Base-by-base conservation (phyloP, 768 basidiomycete genomes). In the Trametopsis cervina region DNA sequence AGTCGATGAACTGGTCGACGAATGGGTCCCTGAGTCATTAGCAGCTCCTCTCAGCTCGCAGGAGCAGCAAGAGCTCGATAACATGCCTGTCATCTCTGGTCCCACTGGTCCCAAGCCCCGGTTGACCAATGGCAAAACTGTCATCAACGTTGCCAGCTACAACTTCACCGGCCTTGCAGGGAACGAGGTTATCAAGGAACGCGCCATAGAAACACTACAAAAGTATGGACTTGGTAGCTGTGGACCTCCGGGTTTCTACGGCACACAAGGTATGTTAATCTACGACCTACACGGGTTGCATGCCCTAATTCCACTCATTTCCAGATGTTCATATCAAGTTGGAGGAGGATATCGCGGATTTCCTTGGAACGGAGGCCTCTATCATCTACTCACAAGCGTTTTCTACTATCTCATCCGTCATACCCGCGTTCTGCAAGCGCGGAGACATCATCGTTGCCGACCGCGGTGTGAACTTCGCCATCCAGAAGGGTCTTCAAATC, bases 391-490 rank as follows among this genome's bases (percentile, higher is more conserved):
- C 93, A 0, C 95, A 98, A 68, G 85, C 83, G 11, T 97, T 95
- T 65, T 81, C 89, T 7, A 91, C 92, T 47, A 81, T 91, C 54
- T 82, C 89, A 3, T 95, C 92, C 13, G 91, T 94, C 59, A 96
- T 98, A 51, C 91, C 96, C 0, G 90, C 96, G 1, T 99, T 98
- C 68, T 90, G 88, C 74, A 98, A 99, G 64, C 82, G 95, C 52
- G 94, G 93, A 1, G 95, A 99, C 60, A 81, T 99, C 60, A 94
- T 99, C 59, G 89, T 99, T n/a, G 93, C 92, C 3, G 95, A 99
- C 66, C 82, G 91, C n/a, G 80, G 84, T n/a, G 83, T 93, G 56
- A 95, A 89, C 66, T 92, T 98, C 64, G 83, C 89, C 13, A 89
- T 97, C 46, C 94, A 97, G 64, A 95, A 93, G 66, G 96, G 95